Evolutionary conservation across 768 basidiomycete species (phyloP).

Genomic region (Agrocybe pediades): DNA sequence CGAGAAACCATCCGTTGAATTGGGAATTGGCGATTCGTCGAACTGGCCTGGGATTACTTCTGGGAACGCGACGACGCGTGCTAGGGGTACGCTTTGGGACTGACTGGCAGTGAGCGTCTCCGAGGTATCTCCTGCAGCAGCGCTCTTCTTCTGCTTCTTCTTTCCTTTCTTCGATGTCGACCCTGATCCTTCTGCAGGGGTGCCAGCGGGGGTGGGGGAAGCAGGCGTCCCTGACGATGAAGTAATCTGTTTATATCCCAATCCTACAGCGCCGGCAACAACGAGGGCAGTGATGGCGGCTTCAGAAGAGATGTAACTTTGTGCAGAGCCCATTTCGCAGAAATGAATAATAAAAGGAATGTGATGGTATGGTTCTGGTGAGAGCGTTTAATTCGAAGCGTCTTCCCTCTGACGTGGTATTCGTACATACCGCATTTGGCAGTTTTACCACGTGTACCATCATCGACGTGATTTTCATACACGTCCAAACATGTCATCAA

Average conservation of each 20-base stretch:
- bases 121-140: slow-evolving; percentile 21
- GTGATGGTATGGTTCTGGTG: slow-evolving; percentile 14
- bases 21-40: slow-evolving; percentile 21
- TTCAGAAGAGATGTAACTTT: slow-evolving; percentile 44
- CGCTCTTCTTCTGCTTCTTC: slow-evolving; percentile 20
- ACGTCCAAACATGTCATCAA: too few species aligned
- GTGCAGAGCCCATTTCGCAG: slow-evolving; percentile 45
- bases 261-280: slow-evolving; percentile 41
- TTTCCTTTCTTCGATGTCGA: slow-evolving; percentile 18
- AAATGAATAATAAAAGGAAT: slow-evolving; percentile 7
- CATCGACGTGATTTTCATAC: not conserved
- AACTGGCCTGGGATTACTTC: slow-evolving; percentile 49
- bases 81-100: slow-evolving; percentile 1
- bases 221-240: slow-evolving; percentile 7
- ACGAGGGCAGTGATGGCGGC: slow-evolving; percentile 36
- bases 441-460: not conserved
- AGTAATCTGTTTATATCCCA: slow-evolving; percentile 36
- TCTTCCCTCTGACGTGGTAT: slow-evolving; percentile 24
- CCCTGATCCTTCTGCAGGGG: slow-evolving; percentile 7
- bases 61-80: slow-evolving; percentile 33
- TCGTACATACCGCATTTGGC: not conserved
- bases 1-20: slow-evolving; percentile 12
- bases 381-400: slow-evolving; percentile 6
- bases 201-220: slow-evolving; percentile 3
- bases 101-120: slow-evolving; percentile 12